These are phyloP conservation scores for Coemansia asiatica DNA, from an alignment of 192 early-diverging fungal genomes.

Conservation along the genomic window DNA sequence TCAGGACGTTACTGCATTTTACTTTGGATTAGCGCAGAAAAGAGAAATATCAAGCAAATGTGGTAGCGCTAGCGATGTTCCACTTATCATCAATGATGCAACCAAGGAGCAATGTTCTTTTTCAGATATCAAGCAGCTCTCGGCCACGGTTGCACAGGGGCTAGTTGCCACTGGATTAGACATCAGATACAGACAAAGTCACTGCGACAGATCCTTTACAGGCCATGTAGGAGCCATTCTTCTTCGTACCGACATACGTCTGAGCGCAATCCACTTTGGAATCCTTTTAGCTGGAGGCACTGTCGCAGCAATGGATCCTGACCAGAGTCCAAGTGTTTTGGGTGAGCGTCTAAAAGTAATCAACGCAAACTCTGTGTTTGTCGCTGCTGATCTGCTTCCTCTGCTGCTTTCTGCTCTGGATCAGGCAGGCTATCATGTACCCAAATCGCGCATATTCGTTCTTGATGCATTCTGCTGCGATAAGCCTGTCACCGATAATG, in stretches of 20 bases:
- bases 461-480: not conserved
- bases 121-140: conserved; percentile 21
- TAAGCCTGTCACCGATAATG: not conserved
- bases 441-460: not conserved
- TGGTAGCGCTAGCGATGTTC: not conserved
- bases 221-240: conserved; percentile 16
- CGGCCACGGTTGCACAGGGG: conserved; percentile 18
- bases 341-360: conserved; percentile 13
- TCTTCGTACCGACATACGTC: conserved; percentile 12
- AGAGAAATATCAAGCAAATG: not conserved
- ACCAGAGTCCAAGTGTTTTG: not conserved
- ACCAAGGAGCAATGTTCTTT: conserved; percentile 15
- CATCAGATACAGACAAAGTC: not conserved
- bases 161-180: conserved; percentile 10
- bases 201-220: not conserved
- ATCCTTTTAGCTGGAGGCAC: conserved; percentile 36
- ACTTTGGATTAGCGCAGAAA: conserved; percentile 28
- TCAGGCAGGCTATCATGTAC: not conserved
- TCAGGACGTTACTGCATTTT: conserved; percentile 29
- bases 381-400: conserved; percentile 21
- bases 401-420: conserved; percentile 6
- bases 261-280: conserved; percentile 31
- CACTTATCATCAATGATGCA: conserved; percentile 16
- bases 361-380: conserved; percentile 17
- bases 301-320: conserved; percentile 19